Base-by-base conservation (phyloP, 2,329 filamentous ascomycete genomes). In the Pezicula carpinea region DNA sequence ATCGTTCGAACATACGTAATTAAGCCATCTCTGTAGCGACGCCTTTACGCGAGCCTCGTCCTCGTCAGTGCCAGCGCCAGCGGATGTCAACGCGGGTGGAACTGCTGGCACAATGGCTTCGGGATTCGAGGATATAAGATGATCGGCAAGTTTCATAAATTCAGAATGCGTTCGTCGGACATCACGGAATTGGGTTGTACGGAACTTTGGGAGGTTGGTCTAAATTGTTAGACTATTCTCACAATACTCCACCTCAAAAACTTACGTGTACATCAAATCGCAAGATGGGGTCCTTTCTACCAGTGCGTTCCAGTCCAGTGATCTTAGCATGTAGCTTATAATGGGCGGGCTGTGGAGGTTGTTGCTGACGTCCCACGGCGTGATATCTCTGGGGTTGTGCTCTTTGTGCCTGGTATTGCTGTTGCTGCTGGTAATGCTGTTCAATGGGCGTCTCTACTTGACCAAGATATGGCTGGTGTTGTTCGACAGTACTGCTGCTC, bases 191-290 rank as follows among this genome's bases (percentile, higher is more conserved):
- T 99, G 93, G 5, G 93, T 99, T 0, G 93, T 99, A 59, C 93
- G 83, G 69, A 96, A 99, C 58, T 92, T 92, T 44, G 92, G 91
- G n/a, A 99, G 85, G 69, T 99, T 99, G 55, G 93, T 99, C 93
- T 99, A 46, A 21, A 21, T 22, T 7, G 33, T 63, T 46, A 62
- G 56, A 34, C 44, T 35, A 42, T 35, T 32, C 42, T n/a, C 36
- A 31, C 11, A 14, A 44, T 22, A 26, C 21, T 15, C 29, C 14
- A 33, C 18, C 19, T 23, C 40, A 43, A 17, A 19, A 34, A 64
- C 85, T 64, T 83, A 97, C 93, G 69, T 99, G 89, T 53, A 97
- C 89, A 69, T 99, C 93, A 64, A 99, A 99, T 59, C 89, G 82
- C 51, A 99, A 69, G 55, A 97, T 90, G 1, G 91, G 90, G 61